Base-by-base conservation (phyloP, 768 basidiomycete species). In the Pluteus cervinus region DNA sequence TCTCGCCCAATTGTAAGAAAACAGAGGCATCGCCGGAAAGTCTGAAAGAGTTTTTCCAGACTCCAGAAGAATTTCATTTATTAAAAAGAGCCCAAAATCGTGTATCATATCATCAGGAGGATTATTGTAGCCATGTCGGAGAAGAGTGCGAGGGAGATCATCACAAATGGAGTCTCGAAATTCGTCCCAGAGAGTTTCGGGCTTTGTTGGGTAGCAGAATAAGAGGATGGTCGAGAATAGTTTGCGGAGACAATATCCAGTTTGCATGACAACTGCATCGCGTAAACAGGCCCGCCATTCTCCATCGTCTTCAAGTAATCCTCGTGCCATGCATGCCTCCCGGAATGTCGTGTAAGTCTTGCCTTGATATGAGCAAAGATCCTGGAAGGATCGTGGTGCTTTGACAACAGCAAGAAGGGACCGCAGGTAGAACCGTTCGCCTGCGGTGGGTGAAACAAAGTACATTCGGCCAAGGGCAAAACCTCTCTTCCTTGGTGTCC, bases 281-380 rank as follows among this genome's bases (percentile, higher is more conserved):
- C 50, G 41, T 4, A 73, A 42, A 40, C 68, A 71, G 2, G 46
- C 41, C 0, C 47, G 7, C 68, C 68, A 75, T 43, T 76, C 72
- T 0, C 51, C 46, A 50, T 75, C 66, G 57, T 73, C 64, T n/a
- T 71, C 56, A 0, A 76, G 52, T 0, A 76, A 56, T 0, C 68
- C 69, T 2, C 41, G 37, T 12, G 63, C 63, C n/a, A 58, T 18
- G 37, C 71, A 76, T 3, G 70, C 69, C 0, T 52, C 63, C 30
- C 60, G 48, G 35, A 61, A 75, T 1, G 63, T 60, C 0, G 41
- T 35, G 50, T 54, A 42, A 0, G 46, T 16, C 0, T 36, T 22
- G 2, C 42, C 49, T 11, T 57, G 33, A 2, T 56, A 41, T 21
- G 53, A 50, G 0, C 45, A 32, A 4, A 64, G 40, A 39, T 54